Evolutionary conservation across 2,329 filamentous ascomycete genomes (phyloP), one percentile per base, ranked within the genome.

Genomic region (Hypoxylon sp.): DNA sequence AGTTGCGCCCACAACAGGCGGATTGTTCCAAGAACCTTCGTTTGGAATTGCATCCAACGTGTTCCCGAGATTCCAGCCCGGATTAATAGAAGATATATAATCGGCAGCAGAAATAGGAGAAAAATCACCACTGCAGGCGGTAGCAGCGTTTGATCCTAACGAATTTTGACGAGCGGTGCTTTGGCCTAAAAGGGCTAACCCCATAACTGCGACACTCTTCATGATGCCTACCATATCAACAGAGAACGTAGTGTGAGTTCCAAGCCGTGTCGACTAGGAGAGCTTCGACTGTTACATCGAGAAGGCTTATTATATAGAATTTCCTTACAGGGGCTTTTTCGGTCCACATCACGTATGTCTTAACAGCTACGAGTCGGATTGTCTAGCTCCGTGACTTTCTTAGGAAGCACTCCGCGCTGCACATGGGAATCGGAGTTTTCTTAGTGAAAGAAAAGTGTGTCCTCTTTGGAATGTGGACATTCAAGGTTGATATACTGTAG

Each of bases 11-110:
- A 82, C 78, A 0, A 88, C 86, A 0, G 84, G 81, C 0, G 83
- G 80, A 63, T 89, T 89, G 70, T 87, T 87, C 87, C 87, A 90
- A 2, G 83, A 85, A 4, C 85, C 86, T 74, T 90, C 88, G 53
- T 83, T 79, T 4, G 86, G 83, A 6, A 83, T 77, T 1, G 86
- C 86, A 73, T 89, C 88, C 31, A 90, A 81, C 0, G 86, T 88
- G 62, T 90, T 90, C 9, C 87, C 88, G 8, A 89, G 71, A 69
- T 89, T 90, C 87, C 87, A 90, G 6, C 87, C 87, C 0, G 86
- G 84, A 53, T 85, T 85, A 44, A 88, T 79, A 8, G 79, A 81
- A 4, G 80, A 79, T 52, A 88, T 70, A 48, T 75, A 87, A 2
- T 82, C 77, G 0, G 79, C 75, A 0, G 85, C 86, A 0, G 84